A percentile compares a stretch with the other conserved stretches of the same genome.
Conservation (phyloP, 176 grass and related monocot genomes). For the Triticum turgidum region DNA sequence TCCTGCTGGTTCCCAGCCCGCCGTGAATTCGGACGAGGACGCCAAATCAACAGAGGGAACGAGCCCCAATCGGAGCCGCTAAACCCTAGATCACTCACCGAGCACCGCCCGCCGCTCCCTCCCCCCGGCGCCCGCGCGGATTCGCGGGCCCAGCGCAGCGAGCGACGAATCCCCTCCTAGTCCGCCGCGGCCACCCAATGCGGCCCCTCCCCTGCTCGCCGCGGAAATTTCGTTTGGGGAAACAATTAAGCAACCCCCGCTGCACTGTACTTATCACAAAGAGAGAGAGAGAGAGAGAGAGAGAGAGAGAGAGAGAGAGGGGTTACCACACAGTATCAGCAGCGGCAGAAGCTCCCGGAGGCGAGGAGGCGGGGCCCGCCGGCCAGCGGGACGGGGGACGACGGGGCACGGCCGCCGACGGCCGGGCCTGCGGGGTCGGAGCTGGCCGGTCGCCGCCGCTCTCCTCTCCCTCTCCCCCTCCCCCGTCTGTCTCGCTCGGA, state of each 20-base stretch:
- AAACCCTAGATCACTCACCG: conserved; percentile 31
- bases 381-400: neutral
- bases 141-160: neutral
- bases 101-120: neutral
- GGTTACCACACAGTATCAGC: conserved; percentile 19
- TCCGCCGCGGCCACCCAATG: conserved; percentile 30
- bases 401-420: neutral
- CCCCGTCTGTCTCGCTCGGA: neutral
- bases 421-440: neutral
- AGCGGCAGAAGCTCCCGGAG: conserved; percentile 1
- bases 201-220: neutral
- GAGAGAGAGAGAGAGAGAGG: neutral
- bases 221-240: neutral
- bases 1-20: neutral
- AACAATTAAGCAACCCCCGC: neutral
- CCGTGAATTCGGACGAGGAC: neutral
- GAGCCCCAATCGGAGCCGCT: neutral
- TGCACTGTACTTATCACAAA: neutral
- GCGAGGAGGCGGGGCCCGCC: neutral
- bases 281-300: neutral
- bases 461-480: neutral
- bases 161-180: neutral
- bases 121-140: neutral
- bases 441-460: neutral
- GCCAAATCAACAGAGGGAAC: neutral